A percentile compares a stretch with the other conserved stretches of the same genome.
Evolutionary conservation across 2,329 filamentous ascomycete species (phyloP).

Genomic region (Thermoascus crustaceus): DNA sequence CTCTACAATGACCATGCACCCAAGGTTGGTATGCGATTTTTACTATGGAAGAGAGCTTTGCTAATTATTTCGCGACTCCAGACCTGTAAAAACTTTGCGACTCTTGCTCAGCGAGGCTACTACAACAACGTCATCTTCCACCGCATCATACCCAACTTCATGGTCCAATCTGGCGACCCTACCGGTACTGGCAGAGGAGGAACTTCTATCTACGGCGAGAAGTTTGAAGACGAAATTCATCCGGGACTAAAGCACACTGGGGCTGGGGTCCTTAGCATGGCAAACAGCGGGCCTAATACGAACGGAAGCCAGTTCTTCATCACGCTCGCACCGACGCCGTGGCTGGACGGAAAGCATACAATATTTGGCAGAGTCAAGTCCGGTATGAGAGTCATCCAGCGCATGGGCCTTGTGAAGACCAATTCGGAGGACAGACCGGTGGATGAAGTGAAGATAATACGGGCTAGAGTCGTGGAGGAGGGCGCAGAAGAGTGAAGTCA

Average conservation of each 20-base stretch:
- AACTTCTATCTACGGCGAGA: constrained; percentile 80
- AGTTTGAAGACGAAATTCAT: constrained; percentile 87
- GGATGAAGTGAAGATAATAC: constrained; percentile 73
- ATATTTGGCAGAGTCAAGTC: constrained; percentile 87
- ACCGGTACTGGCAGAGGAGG: constrained; percentile 90
- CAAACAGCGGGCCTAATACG: constrained; percentile 84
- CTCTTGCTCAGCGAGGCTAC: constrained; percentile 73
- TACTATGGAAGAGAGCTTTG: neutral
- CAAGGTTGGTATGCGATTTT: constrained; percentile 36
- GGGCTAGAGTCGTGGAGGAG: constrained; percentile 60
- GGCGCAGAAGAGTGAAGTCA: constrained; percentile 38
- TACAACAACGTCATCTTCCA: constrained; percentile 84
- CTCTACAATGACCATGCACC: constrained; percentile 87
- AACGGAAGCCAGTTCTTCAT: constrained; percentile 97
- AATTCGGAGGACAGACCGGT: constrained; percentile 70
- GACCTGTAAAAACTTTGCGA: constrained; percentile 80
- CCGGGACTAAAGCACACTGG: constrained; percentile 78
- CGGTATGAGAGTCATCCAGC: constrained; percentile 74
- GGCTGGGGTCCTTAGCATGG: constrained; percentile 91
- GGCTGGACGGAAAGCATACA: constrained; percentile 94
- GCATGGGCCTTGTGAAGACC: constrained; percentile 83
- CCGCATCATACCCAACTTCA: constrained; percentile 91
- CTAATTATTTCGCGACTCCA: constrained; percentile 25
- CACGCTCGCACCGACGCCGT: constrained; percentile 86
- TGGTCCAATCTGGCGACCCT: constrained; percentile 91